Evolutionary conservation across 768 basidiomycete genomes (phyloP).

Genomic region (Tulasnella sp.): DNA sequence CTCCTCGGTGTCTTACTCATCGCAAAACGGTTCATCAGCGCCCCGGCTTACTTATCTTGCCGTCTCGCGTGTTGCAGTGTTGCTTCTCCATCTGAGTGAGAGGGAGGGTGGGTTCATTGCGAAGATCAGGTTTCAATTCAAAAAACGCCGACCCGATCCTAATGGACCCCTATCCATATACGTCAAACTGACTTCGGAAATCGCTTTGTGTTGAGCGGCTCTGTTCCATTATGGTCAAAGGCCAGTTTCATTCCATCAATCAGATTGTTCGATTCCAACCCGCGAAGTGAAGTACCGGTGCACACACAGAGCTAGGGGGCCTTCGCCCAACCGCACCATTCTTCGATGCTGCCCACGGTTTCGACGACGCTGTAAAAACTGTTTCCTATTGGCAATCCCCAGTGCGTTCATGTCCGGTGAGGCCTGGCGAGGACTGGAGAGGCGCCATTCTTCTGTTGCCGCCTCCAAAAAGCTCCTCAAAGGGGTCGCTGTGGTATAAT

Average conservation of each 20-base stretch:
- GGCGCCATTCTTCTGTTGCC: too few species aligned
- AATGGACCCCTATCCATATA: not conserved
- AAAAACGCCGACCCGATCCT: not conserved
- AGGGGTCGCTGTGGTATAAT: too few species aligned
- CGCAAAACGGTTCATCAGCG: too few species aligned
- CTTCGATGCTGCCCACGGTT: too few species aligned
- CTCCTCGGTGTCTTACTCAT: too few species aligned
- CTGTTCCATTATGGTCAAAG: not conserved
- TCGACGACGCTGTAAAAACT: not conserved
- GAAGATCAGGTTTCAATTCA: not conserved
- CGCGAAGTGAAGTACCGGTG: too few species aligned
- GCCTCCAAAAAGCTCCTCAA: too few species aligned
- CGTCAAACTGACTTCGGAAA: not conserved
- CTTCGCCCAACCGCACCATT: too few species aligned
- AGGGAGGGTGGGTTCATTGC: not conserved
- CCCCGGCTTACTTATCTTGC: too few species aligned
- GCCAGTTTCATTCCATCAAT: not conserved
- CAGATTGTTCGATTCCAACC: not conserved
- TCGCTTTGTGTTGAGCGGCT: not conserved
- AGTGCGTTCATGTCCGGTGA: not conserved
- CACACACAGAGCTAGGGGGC: too few species aligned
- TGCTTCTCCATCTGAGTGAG: too few species aligned
- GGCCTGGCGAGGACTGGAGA: not conserved
- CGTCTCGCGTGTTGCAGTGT: too few species aligned
- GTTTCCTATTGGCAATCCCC: not conserved